Base-by-base conservation (phyloP, 805 yeast species). In the Ogataea haglerorum region DNA sequence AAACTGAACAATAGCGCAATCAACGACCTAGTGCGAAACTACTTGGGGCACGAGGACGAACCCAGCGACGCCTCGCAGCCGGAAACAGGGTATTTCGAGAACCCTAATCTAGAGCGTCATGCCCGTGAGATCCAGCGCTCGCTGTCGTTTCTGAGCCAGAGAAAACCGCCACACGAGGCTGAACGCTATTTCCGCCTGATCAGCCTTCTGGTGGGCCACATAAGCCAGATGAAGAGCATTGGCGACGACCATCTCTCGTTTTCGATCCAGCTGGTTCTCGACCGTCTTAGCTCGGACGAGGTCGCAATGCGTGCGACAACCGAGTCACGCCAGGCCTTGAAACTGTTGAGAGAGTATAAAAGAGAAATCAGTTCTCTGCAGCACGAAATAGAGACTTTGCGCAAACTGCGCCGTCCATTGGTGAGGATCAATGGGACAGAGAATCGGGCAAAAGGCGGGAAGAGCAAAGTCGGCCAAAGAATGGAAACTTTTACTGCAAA, bases 21-120 rank as follows among this genome's bases (percentile, higher is more conserved):
- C 34, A 72, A 69, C 38, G 85, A 82, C 46, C 83, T 85, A 54
- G 76, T 87, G 34, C 67, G 71, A n/a, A 73, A 73, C 42, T 88
- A 78, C 58, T 72, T 68, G 39, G 79, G 75, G 23, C 63, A 67
- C 38, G 75, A 78, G 2, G 79, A 76, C 10, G 15, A 15, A 4
- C 14, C 7, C 9, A 12, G 9, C 24, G 33, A 30, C 13, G 4
- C 12, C 4, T 9, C 10, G 12, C 13, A 17, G 12, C n/a, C 29
- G 4, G 19, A 18, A 18, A 18, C 19, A 5, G 13, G 2, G 1
- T 14, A 14, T 5, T 23, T 24, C 10, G 22, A 18, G 12, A 23
- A 24, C 5, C 30, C 36, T 10, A 34, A 34, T 18, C 17, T 25
- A 10, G 49, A 45, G 19, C 23, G 34, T 1, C 26, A 41, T 14